Conservation (phyloP, 345 rosid species). For the Firmiana major region DNA sequence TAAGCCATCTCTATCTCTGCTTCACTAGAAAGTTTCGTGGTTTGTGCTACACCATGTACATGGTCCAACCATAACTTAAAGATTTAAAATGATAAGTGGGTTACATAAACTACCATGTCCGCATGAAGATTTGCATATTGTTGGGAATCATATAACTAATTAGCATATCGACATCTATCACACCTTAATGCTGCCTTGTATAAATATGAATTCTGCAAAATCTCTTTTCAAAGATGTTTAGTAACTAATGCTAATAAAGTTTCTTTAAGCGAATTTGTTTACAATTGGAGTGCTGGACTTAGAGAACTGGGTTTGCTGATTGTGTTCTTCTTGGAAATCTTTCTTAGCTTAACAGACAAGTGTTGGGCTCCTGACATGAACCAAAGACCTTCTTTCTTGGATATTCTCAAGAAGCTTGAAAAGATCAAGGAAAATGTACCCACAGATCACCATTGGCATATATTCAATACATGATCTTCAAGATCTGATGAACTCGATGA, state of each 20-base stretch:
- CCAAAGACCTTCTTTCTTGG: slow-evolving; percentile 84
- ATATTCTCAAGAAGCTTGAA: slow-evolving; percentile 86
- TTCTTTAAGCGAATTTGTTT: background rate
- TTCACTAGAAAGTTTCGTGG: background rate
- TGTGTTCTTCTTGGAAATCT: slow-evolving; percentile 12
- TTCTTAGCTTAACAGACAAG: slow-evolving; percentile 58
- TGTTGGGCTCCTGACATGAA: slow-evolving; percentile 94
- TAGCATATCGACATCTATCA: background rate
- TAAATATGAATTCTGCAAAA: background rate
- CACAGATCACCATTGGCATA: slow-evolving; percentile 74
- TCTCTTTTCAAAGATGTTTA: background rate
- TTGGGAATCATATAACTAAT: background rate
- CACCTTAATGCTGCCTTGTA: background rate
- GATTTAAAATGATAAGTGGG: background rate
- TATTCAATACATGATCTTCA: slow-evolving; percentile 54
- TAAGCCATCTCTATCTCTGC: slow-evolving; percentile 33
- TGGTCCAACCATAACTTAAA: background rate
- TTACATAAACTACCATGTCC: background rate
- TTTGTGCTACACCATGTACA: background rate
- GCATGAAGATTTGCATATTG: background rate
- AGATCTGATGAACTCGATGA: background rate
- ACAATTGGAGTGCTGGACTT: background rate
- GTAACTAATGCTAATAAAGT: background rate
- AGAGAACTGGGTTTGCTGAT: slow-evolving; percentile 13
- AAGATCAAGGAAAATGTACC: slow-evolving; percentile 72